A percentile compares a stretch with the other conserved stretches of the same genome.
These are phyloP conservation scores for Euphorbia celastroides DNA, from an alignment of 441 rosid genomes.

Conservation along the genomic window DNA sequence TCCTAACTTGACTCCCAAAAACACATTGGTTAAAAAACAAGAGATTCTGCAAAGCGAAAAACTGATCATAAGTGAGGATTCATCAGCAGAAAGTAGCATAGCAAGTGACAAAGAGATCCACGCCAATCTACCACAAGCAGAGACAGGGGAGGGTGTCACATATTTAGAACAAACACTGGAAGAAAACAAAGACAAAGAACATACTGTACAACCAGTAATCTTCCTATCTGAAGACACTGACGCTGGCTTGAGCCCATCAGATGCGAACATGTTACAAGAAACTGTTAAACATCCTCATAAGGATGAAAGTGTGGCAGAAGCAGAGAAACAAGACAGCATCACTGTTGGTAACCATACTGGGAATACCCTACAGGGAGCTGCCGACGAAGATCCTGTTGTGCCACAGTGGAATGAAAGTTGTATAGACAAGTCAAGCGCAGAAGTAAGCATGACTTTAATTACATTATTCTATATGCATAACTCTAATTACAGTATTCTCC, in stretches of 20 bases:
- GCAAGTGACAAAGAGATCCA: background rate
- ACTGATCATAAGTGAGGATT: background rate
- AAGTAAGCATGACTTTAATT: conserved; percentile 21
- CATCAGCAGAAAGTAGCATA: conserved; percentile 5
- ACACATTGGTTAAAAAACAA: conserved; percentile 8
- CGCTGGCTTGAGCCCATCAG: background rate
- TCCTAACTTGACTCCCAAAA: background rate
- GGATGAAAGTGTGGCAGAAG: conserved; percentile 8
- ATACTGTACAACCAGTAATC: conserved; percentile 12
- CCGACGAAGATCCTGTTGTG: conserved; percentile 9
- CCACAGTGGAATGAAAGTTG: conserved; percentile 8
- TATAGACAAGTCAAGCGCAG: conserved; percentile 10
- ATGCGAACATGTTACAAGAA: conserved; percentile 15
- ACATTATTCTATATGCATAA: conserved; percentile 1
- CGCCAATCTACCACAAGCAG: background rate
- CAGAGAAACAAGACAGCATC: conserved; percentile 18
- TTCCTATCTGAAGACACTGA: conserved; percentile 8
- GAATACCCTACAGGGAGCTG: conserved; percentile 16
- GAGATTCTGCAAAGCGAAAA: conserved; percentile 13
- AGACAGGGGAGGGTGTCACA: conserved; percentile 18
- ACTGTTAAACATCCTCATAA: conserved; percentile 11
- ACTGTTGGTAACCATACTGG: conserved; percentile 6
- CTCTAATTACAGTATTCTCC: background rate
- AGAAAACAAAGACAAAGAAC: conserved; percentile 15
- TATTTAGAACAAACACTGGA: conserved; percentile 13